Conservation (phyloP, 73 alveolate genomes). For the Stentor roeselii region DNA sequence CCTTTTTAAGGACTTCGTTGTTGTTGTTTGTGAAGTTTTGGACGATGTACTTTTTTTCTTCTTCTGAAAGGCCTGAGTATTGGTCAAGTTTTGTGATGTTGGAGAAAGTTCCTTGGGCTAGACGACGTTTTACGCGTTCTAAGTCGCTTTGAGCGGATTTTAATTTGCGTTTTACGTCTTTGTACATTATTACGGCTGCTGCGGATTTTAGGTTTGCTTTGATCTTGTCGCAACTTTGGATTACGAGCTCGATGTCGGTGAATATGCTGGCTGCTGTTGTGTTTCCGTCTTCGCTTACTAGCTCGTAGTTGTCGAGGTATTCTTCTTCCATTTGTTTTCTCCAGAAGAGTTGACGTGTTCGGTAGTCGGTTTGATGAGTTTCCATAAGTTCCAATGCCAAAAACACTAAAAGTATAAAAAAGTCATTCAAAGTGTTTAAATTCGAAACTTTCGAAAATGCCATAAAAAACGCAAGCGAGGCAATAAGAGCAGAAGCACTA, state of each 20-base stretch:
- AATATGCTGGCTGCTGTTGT: not conserved
- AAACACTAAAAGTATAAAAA: no score
- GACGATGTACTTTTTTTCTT: not conserved
- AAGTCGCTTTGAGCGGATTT: not conserved
- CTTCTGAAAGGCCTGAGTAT: not conserved
- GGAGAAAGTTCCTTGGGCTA: not conserved
- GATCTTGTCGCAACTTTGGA: not conserved
- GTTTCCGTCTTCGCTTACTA: not conserved
- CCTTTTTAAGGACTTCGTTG: not conserved
- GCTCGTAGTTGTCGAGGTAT: not conserved
- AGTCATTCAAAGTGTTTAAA: not conserved
- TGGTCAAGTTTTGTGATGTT: not conserved
- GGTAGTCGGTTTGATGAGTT: not conserved
- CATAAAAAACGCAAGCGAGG: no score
- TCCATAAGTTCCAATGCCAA: not conserved
- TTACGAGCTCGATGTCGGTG: not conserved
- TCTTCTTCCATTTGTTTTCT: not conserved
- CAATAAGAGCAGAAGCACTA: no score
- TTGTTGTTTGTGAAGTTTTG: not conserved
- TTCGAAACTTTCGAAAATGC: no score
- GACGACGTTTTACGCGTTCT: not conserved
- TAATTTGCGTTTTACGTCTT: not conserved
- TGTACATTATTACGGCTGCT: not conserved
- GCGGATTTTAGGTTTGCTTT: not conserved
- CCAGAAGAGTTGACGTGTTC: not conserved